phyloP scores from a whole-genome alignment of 345 rosid species.

The Syzygium oleosum region DNA sequence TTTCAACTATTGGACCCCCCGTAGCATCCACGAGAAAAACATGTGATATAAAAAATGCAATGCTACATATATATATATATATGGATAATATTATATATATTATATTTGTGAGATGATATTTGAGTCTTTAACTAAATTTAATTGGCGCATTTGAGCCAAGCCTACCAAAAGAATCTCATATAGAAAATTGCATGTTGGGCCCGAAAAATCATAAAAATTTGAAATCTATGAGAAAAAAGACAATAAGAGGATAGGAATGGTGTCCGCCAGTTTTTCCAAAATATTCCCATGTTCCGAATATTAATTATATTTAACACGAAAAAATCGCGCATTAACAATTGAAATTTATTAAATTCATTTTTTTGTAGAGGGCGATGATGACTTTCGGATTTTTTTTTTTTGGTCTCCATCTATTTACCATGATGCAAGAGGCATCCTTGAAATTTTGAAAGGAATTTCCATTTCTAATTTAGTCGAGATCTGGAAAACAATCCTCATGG shows the following conservation, averaged over 20 bases:
- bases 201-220: neutral
- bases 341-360: neutral
- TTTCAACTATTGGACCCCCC: neutral
- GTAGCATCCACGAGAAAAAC: neutral
- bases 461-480: neutral
- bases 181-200: neutral
- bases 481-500: accelerated
- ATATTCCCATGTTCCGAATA: neutral
- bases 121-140: neutral
- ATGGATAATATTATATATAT: no score
- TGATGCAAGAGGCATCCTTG: neutral
- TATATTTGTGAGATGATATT: neutral
- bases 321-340: neutral
- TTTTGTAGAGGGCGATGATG: neutral
- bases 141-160: neutral
- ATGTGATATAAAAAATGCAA: neutral
- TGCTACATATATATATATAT: neutral
- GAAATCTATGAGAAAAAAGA: neutral
- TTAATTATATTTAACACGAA: neutral
- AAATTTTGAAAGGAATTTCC: neutral
- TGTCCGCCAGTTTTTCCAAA: accelerated
- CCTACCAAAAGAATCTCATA: neutral
- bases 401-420: neutral
- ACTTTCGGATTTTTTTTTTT: neutral
- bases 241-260: neutral